Conservation (phyloP, 805 yeast genomes). For the Torulaspora quercuum region DNA sequence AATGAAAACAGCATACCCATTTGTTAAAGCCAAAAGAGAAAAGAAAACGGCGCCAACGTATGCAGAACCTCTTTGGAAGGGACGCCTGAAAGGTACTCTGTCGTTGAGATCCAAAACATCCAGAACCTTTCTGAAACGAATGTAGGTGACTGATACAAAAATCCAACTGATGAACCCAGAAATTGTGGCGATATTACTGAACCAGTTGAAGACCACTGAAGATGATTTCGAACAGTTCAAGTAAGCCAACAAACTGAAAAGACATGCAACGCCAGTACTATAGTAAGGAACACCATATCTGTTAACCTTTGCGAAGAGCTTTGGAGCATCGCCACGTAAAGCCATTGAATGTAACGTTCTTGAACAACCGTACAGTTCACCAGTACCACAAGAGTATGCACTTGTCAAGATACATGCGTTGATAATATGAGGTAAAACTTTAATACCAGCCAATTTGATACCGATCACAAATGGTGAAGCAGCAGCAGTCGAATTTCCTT, state of each 20-base stretch:
- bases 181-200: too few species aligned
- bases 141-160: slow-evolving; percentile 45
- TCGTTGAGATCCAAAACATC: slow-evolving; percentile 44
- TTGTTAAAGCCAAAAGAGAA: slow-evolving; percentile 49
- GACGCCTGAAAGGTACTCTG: too few species aligned
- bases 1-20: slow-evolving; percentile 62
- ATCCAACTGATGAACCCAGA: slow-evolving; percentile 60
- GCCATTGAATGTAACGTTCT: slow-evolving; percentile 44
- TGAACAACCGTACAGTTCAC: slow-evolving; percentile 49
- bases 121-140: slow-evolving; percentile 58
- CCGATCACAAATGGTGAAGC: slow-evolving; percentile 51
- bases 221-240: slow-evolving; percentile 50
- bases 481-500: slow-evolving; percentile 36
- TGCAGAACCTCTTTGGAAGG: slow-evolving; percentile 53
- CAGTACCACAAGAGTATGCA: slow-evolving; percentile 39
- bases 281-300: slow-evolving; percentile 52
- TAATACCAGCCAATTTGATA: too few species aligned
- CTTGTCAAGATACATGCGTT: slow-evolving; percentile 48
- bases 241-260: slow-evolving; percentile 44
- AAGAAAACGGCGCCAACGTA: slow-evolving; percentile 48
- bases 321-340: slow-evolving; percentile 48
- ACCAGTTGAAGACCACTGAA: too few species aligned
- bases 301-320: slow-evolving; percentile 43
- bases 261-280: slow-evolving; percentile 19
- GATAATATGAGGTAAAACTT: too few species aligned